phyloP scores from a whole-genome alignment of 2,329 filamentous ascomycete species.

The Nemania serpens region DNA sequence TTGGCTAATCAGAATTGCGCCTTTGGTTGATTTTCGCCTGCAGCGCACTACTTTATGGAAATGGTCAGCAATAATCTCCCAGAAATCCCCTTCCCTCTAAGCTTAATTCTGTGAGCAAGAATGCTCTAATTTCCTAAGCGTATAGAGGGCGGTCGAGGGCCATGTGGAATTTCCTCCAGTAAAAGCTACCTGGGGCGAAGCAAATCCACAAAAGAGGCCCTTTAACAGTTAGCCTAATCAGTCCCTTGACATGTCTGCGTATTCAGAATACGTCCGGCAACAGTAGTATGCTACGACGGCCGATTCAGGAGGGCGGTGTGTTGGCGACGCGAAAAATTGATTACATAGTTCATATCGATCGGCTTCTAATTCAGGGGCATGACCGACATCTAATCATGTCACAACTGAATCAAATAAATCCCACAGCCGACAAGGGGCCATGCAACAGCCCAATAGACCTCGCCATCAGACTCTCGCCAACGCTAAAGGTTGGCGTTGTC shows the following conservation, averaged over 20 bases:
- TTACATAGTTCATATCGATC: conserved; percentile 13
- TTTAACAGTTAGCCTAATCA: conserved; percentile 10
- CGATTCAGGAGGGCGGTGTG: conserved; percentile 10
- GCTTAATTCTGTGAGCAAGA: neutral
- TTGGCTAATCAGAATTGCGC: too few relatives aligned
- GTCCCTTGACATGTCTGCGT: conserved; percentile 12
- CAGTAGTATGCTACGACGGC: conserved; percentile 16
- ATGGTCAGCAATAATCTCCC: neutral
- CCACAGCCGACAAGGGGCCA: neutral
- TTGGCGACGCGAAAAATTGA: neutral
- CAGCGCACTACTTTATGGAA: too few relatives aligned
- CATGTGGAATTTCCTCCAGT: neutral
- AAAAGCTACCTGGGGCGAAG: neutral
- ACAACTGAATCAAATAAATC: neutral
- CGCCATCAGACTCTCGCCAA: conserved; percentile 16
- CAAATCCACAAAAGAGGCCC: neutral
- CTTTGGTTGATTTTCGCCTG: too few relatives aligned
- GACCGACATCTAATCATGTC: conserved; percentile 7
- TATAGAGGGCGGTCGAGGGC: neutral
- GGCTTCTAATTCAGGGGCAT: neutral
- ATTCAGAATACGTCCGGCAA: conserved; percentile 16
- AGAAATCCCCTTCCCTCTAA: neutral
- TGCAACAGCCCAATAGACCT: conserved; percentile 16
- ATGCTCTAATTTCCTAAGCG: neutral
- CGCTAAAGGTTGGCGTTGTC: conserved; percentile 18